Percentiles rank a stretch among this genome's conserved stretches.
Conservation (phyloP, 2,329 filamentous ascomycete genomes). For the Penicillium sp. region DNA sequence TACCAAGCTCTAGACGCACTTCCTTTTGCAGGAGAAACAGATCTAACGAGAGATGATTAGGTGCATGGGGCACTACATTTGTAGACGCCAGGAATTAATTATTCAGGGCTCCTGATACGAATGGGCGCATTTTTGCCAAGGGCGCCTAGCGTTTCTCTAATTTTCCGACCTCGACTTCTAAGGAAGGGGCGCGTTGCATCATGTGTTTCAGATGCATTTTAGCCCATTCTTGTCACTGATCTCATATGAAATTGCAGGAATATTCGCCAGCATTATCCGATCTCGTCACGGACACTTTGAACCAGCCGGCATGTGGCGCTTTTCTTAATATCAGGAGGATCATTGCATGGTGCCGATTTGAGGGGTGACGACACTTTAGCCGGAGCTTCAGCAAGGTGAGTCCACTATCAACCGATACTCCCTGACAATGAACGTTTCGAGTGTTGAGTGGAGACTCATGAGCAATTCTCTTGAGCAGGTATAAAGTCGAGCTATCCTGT, state of each 20-base stretch:
- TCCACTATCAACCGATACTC: background rate
- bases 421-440: background rate
- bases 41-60: no score
- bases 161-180: background rate
- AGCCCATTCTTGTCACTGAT: background rate
- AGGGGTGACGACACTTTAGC: background rate
- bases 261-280: background rate
- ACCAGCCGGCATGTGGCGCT: background rate
- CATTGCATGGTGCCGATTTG: background rate
- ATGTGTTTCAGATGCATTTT: conserved; percentile 5
- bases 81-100: background rate
- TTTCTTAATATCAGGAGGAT: background rate
- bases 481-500: background rate
- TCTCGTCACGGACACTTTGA: background rate
- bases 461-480: background rate
- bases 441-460: background rate
- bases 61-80: no score
- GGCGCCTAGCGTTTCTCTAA: background rate
- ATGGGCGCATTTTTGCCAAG: background rate
- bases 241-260: background rate
- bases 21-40: background rate
- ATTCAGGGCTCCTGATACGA: background rate
- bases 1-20: background rate
- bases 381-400: background rate
- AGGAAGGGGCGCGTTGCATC: background rate